Evolutionary conservation across 345 rosid genomes (phyloP).

Genomic region (Noccaea caerulescens): DNA sequence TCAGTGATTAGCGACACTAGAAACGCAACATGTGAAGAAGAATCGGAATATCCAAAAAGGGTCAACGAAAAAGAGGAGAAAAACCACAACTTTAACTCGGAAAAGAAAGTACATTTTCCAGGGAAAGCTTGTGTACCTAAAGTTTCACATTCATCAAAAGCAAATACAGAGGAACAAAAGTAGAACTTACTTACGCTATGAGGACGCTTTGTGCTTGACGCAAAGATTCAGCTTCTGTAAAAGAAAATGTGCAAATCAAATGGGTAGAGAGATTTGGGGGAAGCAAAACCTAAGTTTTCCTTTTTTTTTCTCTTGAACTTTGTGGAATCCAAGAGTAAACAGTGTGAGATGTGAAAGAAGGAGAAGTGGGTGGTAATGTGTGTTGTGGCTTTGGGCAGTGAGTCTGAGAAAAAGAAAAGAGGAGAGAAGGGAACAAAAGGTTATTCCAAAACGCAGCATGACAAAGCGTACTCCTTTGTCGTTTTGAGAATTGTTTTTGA

Average conservation of each 20-base stretch:
- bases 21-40: not conserved
- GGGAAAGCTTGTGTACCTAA: slow-evolving; percentile 10
- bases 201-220: slow-evolving; percentile 26
- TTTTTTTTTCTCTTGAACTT: not conserved
- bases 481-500: slow-evolving; percentile 35
- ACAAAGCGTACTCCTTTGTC: slow-evolving; percentile 48
- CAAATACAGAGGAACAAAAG: slow-evolving; percentile 13
- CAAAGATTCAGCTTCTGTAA: not conserved
- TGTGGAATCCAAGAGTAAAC: slow-evolving; percentile 36
- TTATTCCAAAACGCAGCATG: slow-evolving; percentile 49
- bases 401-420: slow-evolving; percentile 19
- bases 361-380: slow-evolving; percentile 36
- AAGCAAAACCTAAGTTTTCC: slow-evolving; percentile 31
- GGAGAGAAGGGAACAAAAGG: slow-evolving; percentile 37
- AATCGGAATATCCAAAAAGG: slow-evolving; percentile 15
- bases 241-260: slow-evolving; percentile 23
- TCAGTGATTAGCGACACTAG: slow-evolving; percentile 20
- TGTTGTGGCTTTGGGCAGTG: slow-evolving; percentile 50
- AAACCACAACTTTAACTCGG: slow-evolving; percentile 16
- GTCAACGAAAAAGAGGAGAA: slow-evolving; percentile 8
- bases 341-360: slow-evolving; percentile 30
- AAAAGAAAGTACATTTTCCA: slow-evolving; percentile 38
- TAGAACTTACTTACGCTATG: slow-evolving; percentile 33
- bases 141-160: not conserved
- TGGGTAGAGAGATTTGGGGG: slow-evolving; percentile 25